Evolutionary conservation across 2,329 filamentous ascomycete genomes (phyloP).

Genomic region (Pseudomassariella vexata): DNA sequence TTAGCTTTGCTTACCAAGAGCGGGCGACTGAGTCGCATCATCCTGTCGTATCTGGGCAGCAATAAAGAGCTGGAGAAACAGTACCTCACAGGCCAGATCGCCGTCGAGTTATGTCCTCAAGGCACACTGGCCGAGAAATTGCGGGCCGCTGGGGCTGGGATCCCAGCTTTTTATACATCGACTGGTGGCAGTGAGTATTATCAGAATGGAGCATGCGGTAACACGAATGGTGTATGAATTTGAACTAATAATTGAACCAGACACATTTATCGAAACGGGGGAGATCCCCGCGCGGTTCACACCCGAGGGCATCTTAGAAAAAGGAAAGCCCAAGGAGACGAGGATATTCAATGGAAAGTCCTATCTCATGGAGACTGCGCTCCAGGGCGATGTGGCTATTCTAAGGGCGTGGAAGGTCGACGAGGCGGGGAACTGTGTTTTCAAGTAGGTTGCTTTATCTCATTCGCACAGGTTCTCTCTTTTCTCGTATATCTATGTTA

Average conservation of each 20-base stretch:
- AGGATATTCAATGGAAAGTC: conserved; percentile 66
- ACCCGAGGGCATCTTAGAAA: conserved; percentile 55
- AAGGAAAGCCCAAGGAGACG: conserved; percentile 61
- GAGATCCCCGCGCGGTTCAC: conserved; percentile 60
- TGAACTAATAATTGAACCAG: conserved; percentile 21
- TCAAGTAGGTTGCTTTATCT: conserved; percentile 45
- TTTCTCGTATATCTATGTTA: not conserved
- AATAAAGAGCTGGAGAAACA: conserved; percentile 73
- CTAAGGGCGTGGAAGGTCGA: conserved; percentile 73
- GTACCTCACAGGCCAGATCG: conserved; percentile 68
- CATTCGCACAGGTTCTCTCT: not conserved
- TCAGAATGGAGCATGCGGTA: not conserved
- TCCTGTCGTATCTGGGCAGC: conserved; percentile 70
- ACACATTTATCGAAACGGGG: conserved; percentile 62
- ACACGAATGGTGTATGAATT: not conserved
- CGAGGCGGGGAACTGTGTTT: conserved; percentile 72
- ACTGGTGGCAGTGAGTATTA: conserved; percentile 56
- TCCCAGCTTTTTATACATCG: conserved; percentile 76
- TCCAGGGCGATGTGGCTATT: conserved; percentile 72
- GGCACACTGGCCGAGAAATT: conserved; percentile 69
- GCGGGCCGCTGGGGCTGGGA: conserved; percentile 67
- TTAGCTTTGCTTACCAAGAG: conserved; percentile 62
- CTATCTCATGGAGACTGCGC: conserved; percentile 72
- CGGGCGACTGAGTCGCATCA: conserved; percentile 66
- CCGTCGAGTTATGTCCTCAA: conserved; percentile 71